Base-by-base conservation (phyloP, 176 grass and related monocot species). In the Oryza glumipatula region DNA sequence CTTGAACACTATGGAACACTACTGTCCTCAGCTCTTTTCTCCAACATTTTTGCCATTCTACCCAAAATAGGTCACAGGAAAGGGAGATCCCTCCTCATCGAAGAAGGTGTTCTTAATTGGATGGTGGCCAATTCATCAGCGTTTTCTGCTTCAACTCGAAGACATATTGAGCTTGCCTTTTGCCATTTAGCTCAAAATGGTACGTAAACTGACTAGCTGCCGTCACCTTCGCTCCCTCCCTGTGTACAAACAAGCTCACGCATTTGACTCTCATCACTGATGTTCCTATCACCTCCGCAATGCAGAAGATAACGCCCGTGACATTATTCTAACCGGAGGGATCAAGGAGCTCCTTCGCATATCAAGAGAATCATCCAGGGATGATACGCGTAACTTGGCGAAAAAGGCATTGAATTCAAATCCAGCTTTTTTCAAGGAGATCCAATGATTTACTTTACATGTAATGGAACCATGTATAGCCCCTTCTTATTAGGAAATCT, bases 121-220 rank as follows among this genome's bases (percentile, higher is more conserved):
- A 94, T 98, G 83, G 70, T 94, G 65, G 74, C 77, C 69, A 95
- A 90, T 69, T 95, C 89, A 28, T 76, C 87, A 6, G 30, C 81
- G 67, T 94, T 90, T 82, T 74, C 86, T 78, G 87, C 87, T 84
- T 89, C 93, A 41, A 88, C 89, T 21, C 73, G 87, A 74, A 84
- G 83, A 24, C 91, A 94, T 38, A 84, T 98, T 58, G 96, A 98
- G 83, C 91, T 98, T 71, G 89, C 93, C 2, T 89, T 98, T 85
- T 98, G 93, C 73, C 88, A 98, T 88, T 82, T 98, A 80, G 91
- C 96, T 86, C 96, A 98, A 89, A 98, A 98, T 66, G 93, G 93
- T 98, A 87, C 0, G 44, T 82, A 26, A 26, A 36, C 45, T 43
- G 11, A 15, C 14, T 80, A 33, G 61, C 52, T 43, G 5, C 21